Evolutionary conservation across 2,329 filamentous ascomycete genomes (phyloP).

Genomic region (Colletotrichum sp.): DNA sequence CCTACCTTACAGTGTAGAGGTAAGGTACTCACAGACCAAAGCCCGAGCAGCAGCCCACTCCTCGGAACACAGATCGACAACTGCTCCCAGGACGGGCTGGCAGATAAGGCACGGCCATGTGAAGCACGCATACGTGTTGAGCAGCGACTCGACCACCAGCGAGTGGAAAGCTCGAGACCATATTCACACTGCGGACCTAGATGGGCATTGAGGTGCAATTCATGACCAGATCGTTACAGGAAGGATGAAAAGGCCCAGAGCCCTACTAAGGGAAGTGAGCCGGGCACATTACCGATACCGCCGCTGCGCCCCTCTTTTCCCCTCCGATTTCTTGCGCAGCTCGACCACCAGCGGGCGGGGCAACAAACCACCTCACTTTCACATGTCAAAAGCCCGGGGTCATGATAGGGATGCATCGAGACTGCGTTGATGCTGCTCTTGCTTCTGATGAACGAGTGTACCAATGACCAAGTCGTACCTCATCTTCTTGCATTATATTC

Average conservation of each 20-base stretch:
- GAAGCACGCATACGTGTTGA: background rate
- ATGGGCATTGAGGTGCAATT: background rate
- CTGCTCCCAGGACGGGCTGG: background rate
- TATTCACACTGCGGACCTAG: background rate
- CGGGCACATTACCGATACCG: background rate
- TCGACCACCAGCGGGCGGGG: background rate
- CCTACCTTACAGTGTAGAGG: background rate
- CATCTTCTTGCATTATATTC: background rate
- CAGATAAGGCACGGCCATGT: constrained; percentile 8
- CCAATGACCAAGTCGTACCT: background rate
- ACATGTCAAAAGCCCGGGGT: constrained; percentile 14
- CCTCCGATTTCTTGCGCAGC: background rate
- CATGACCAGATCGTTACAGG: background rate
- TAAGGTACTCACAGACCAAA: background rate
- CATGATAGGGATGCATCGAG: constrained; percentile 11
- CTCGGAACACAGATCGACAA: constrained; percentile 3
- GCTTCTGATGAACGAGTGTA: background rate
- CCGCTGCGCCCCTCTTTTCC: background rate
- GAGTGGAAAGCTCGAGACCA: background rate
- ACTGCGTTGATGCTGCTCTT: background rate
- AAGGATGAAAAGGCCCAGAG: background rate
- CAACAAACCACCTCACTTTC: constrained; percentile 9
- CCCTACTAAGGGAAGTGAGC: background rate
- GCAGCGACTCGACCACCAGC: background rate
- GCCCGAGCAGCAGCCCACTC: background rate